Conservation (phyloP, 192 early-diverging fungal species). For the Coemansia sp. region DNA sequence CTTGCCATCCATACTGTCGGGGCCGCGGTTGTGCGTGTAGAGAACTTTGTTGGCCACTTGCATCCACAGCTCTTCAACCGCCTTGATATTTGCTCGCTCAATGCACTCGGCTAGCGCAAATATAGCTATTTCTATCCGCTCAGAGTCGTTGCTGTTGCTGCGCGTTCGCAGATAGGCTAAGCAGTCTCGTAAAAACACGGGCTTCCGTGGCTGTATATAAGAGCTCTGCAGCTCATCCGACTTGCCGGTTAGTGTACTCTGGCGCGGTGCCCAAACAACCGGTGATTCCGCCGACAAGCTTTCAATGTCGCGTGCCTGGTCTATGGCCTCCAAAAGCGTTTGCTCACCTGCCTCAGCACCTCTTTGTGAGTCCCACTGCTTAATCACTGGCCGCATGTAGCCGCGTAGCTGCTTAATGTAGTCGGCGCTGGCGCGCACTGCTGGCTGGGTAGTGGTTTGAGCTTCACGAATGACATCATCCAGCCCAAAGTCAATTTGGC, state of each 20-base stretch:
- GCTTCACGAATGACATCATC: constrained; percentile 43
- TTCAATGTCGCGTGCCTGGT: constrained; percentile 9
- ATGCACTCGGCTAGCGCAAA: constrained; percentile 33
- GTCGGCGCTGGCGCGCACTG: constrained; percentile 23
- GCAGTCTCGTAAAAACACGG: constrained; percentile 41
- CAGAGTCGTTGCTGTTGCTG: constrained; percentile 4
- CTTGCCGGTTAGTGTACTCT: constrained; percentile 18
- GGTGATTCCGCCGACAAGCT: neutral
- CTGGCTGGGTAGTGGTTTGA: constrained; percentile 1
- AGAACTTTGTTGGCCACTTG: constrained; percentile 30
- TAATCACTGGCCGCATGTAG: constrained; percentile 11
- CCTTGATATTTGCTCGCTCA: constrained; percentile 22
- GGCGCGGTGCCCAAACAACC: constrained; percentile 28
- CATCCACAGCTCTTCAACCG: constrained; percentile 34
- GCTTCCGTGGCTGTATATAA: constrained; percentile 40
- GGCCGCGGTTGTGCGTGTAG: constrained; percentile 39
- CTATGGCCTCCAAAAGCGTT: constrained; percentile 13
- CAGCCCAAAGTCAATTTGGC: constrained; percentile 37
- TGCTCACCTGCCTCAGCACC: neutral
- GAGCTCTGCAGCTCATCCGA: constrained; percentile 18
- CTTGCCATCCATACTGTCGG: constrained; percentile 23
- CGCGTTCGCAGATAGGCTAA: constrained; percentile 27
- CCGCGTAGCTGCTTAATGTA: constrained; percentile 33
- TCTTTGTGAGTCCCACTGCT: constrained; percentile 10
- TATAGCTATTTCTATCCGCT: constrained; percentile 22